Evolutionary conservation across 495 filamentous ascomycete species (phyloP).

Genomic region (Penicillium tannophilum): DNA sequence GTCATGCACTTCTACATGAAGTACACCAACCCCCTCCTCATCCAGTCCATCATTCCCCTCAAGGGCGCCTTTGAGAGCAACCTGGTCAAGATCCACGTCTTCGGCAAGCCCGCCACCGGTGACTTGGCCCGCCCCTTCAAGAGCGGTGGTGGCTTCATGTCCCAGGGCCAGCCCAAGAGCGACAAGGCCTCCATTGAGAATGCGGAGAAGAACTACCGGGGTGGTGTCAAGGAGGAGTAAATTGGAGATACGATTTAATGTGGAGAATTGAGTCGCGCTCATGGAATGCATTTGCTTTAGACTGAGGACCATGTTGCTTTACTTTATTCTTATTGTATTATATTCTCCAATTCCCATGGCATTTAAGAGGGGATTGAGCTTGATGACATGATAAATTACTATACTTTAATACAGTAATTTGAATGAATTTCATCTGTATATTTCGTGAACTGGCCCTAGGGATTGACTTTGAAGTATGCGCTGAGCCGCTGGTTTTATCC

Average conservation of each 20-base stretch:
- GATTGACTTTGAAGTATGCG: too few relatives aligned
- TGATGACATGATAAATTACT: conserved; percentile 1
- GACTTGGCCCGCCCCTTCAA: conserved; percentile 97
- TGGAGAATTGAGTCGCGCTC: conserved; percentile 1
- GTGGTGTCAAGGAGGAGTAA: conserved; percentile 94
- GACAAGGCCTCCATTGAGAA: conserved; percentile 95
- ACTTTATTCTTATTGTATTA: conserved; percentile 16
- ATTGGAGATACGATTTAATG: conserved; percentile 19
- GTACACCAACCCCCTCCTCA: conserved; percentile 98
- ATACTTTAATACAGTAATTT: neutral
- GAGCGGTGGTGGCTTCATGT: conserved; percentile 77
- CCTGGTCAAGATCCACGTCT: conserved; percentile 90
- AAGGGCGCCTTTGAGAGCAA: conserved; percentile 95
- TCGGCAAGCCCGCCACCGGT: conserved; percentile 85
- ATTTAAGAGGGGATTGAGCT: neutral
- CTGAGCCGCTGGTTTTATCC: too few relatives aligned
- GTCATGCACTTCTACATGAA: conserved; percentile 99
- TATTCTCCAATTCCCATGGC: conserved; percentile 5
- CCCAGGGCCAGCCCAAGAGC: conserved; percentile 74
- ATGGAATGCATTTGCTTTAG: neutral
- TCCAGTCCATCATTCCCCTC: conserved; percentile 97
- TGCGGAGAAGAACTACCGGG: conserved; percentile 82
- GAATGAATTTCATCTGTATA: neutral
- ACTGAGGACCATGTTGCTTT: neutral
- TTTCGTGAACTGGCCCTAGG: neutral